Evolutionary conservation across 768 basidiomycete species (phyloP), one percentile per base, ranked within the genome.

Genomic region (Boletus huronensis): DNA sequence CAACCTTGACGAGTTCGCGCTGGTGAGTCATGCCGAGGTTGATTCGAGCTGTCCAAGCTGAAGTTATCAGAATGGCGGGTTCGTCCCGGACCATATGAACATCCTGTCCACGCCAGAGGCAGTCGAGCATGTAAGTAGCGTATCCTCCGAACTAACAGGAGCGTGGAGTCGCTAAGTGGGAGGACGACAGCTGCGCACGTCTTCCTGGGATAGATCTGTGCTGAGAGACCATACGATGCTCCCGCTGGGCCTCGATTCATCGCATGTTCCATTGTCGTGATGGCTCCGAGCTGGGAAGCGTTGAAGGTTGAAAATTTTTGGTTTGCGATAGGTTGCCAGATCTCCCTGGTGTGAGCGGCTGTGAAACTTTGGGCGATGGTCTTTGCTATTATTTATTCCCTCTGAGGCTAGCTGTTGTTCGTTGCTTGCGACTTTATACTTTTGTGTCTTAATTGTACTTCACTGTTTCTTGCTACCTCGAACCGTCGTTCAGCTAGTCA

Each of bases 41-140:
- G 31, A 43, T 39, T 19, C 11, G 38, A 19, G 17, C 10, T 26
- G 39, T 35, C 45, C 47, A 16, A 34, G 28, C 35, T 58, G 2
- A 42, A 3, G 17, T 7, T 45, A 45, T 52, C 60, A 82, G 82
- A 82, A 83, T 48, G 72, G 79, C 25, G 78, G 81, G 21, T 69
- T 64, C 36, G 57, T 81, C 29, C 88, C 88, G 9, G 82, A 89
- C 58, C 86, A 91, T 60, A 90, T 92, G 88, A 88, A 91, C 63
- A 70, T 92, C 21, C 63, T 92, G 14, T 77, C 85, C 9, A 73
- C 72, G 11, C 47, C 65, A 5, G 83, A 87, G 39, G 87, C 87
- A 11, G 62, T 76, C 17, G 72, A 72, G 35, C 85, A 90, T 66
- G 90, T 90, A 31, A 51, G 68, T 59, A n/a, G 25, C 8, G 28